A percentile compares a stretch with the other conserved stretches of the same genome.
These are phyloP conservation scores for Lasiodiplodia gonubiensis DNA, from an alignment of 2,329 filamentous ascomycete species.

Conservation along the genomic window DNA sequence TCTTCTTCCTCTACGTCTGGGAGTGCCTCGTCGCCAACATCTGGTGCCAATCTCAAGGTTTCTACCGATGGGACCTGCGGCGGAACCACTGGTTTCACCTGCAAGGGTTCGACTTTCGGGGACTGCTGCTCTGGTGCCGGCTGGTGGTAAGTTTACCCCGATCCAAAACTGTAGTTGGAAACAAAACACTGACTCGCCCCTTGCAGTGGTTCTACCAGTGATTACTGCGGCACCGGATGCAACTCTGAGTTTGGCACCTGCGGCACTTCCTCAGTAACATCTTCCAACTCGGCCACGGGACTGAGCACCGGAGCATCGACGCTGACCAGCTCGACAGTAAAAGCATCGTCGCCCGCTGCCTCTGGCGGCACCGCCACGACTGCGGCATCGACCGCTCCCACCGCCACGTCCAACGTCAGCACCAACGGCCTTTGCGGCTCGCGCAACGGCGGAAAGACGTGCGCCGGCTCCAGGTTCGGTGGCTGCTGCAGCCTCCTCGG, in stretches of 20 bases:
- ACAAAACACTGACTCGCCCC: not conserved
- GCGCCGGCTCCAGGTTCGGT: conserved; percentile 29
- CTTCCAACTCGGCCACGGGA: not conserved
- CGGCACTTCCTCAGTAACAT: conserved; percentile 28
- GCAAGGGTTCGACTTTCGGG: conserved; percentile 50
- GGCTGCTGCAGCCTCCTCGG: conserved; percentile 39
- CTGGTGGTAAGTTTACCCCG: conserved; percentile 40
- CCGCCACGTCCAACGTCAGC: conserved; percentile 32
- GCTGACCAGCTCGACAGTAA: conserved; percentile 28
- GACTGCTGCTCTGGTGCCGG: conserved; percentile 52
- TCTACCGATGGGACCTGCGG: conserved; percentile 52
- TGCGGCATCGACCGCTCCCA: conserved; percentile 33
- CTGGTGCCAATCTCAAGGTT: conserved; percentile 36
- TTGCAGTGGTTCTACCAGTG: conserved; percentile 34
- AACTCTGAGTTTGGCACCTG: conserved; percentile 42
- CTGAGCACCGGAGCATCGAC: conserved; percentile 9
- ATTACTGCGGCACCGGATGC: conserved; percentile 41
- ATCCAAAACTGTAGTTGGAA: not conserved
- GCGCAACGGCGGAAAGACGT: conserved; percentile 30
- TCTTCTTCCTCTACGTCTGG: conserved; percentile 13
- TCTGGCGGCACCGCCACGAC: conserved; percentile 13
- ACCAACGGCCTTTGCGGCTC: conserved; percentile 37
- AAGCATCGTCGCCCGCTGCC: conserved; percentile 15
- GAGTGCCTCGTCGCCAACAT: conserved; percentile 26
- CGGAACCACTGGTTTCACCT: conserved; percentile 49